A percentile compares a stretch with the other conserved stretches of the same genome.
These are phyloP conservation scores for Myrica gale DNA, from an alignment of 306 rosid species.

Conservation along the genomic window DNA sequence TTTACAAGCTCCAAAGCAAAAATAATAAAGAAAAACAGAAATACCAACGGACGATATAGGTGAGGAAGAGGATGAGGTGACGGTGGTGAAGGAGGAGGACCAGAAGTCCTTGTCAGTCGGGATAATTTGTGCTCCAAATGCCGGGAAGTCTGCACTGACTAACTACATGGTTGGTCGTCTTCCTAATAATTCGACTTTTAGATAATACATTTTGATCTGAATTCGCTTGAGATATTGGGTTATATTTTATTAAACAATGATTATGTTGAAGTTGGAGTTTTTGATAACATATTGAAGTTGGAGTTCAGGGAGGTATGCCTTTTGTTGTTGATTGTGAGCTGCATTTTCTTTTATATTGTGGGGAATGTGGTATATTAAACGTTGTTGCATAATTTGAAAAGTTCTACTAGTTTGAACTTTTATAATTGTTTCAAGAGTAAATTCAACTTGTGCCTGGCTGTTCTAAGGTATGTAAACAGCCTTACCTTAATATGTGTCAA, in stretches of 20 bases:
- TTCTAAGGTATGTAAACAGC: neutral
- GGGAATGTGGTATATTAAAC: too few relatives aligned
- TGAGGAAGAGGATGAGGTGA: conserved; percentile 18
- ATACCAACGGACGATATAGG: conserved; percentile 33
- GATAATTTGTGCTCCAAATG: conserved; percentile 92
- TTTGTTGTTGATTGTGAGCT: neutral
- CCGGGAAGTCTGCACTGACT: conserved; percentile 91
- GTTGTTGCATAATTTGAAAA: neutral
- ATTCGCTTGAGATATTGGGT: neutral
- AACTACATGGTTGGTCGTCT: conserved; percentile 66
- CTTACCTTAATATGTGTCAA: neutral
- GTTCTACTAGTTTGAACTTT: neutral
- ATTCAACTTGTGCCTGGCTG: neutral
- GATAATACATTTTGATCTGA: neutral
- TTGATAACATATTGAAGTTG: neutral
- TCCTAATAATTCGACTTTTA: conserved; percentile 5
- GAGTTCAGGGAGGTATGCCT: neutral
- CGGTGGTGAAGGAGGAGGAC: conserved; percentile 68
- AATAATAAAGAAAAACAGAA: too few relatives aligned
- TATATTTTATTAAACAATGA: neutral
- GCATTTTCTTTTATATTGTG: neutral
- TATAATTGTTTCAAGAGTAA: neutral
- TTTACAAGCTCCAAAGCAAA: too few relatives aligned
- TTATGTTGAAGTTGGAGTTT: neutral
- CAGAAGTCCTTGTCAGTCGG: conserved; percentile 86